phyloP scores from a whole-genome alignment of 2,329 filamentous ascomycete species.

The Sclerotiophoma versabilis region DNA sequence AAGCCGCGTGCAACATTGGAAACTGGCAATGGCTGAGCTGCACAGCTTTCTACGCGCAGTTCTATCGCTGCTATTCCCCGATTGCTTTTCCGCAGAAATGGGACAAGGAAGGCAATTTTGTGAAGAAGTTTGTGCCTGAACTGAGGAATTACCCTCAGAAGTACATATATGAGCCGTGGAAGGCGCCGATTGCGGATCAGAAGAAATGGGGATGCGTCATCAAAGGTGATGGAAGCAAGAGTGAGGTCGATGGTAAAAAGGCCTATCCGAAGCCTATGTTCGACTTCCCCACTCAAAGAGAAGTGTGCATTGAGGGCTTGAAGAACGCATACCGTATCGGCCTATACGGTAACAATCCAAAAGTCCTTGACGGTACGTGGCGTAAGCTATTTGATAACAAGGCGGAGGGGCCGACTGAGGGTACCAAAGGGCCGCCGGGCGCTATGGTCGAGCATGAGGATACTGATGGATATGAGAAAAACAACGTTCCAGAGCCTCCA shows the following conservation, averaged over 20 bases:
- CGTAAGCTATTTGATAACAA: constrained; percentile 57
- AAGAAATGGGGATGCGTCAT: constrained; percentile 71
- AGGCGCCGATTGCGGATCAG: constrained; percentile 71
- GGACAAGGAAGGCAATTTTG: constrained; percentile 72
- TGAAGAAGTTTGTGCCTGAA: constrained; percentile 73
- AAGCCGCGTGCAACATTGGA: constrained; percentile 74
- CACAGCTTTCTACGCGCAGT: constrained; percentile 77
- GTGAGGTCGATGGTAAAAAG: constrained; percentile 53
- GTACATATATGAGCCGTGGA: constrained; percentile 83
- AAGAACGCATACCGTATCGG: constrained; percentile 73
- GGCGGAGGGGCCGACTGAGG: constrained; percentile 55
- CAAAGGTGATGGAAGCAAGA: constrained; percentile 52
- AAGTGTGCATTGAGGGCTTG: constrained; percentile 70
- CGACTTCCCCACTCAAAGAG: constrained; percentile 70
- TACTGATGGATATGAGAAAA: constrained; percentile 24
- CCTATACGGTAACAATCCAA: constrained; percentile 68
- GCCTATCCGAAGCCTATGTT: constrained; percentile 79
- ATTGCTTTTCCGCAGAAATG: constrained; percentile 77
- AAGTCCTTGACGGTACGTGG: constrained; percentile 68
- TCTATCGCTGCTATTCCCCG: constrained; percentile 74
- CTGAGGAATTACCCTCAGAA: constrained; percentile 67
- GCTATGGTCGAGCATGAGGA: constrained; percentile 45
- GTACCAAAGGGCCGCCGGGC: constrained; percentile 49
- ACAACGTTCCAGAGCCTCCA: constrained; percentile 6
- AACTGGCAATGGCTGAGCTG: constrained; percentile 84